Evolutionary conservation across 2,329 filamentous ascomycete genomes (phyloP), one percentile per base, ranked within the genome.

Genomic region (Claviceps arundinis): DNA sequence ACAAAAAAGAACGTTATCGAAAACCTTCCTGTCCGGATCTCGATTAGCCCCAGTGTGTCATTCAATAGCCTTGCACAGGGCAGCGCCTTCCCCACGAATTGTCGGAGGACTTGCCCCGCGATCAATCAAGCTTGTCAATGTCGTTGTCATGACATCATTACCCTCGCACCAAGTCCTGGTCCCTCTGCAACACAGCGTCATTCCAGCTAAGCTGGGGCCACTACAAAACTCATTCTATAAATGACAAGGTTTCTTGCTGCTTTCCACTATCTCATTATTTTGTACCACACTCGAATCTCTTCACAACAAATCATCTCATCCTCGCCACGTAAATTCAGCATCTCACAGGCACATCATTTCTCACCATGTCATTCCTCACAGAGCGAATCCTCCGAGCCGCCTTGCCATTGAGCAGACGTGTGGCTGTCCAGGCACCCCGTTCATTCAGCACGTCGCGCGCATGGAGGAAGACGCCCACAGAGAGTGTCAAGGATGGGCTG

Each of bases 401-500:
- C 55, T 57, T 67, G 51, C 58, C 67, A 55, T 55, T 70, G 46
- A 64, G 68, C 43, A 67, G 70, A 43, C 60, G 68, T 44, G 60
- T 70, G 42, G 63, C 68, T 24, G 57, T 65, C 46, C 68, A 70
- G 45, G 63, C 68, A 30, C 69, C 73, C 11, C 70, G 77, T 50
- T 63, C 71, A 40, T 81, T 82, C 66, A 74, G 71, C 54, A 75
- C 74, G 13, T 70, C 68, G 49, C 56, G 70, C 9, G 63, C 64
- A 2, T 57, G 65, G 8, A 70, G 69, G 47, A 81, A 80, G 68
- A 68, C 71, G 9, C 68, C 73, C 2, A 68, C 74, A 50, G 77
- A 82, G 52, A 58, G 71, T 0, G 74, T 77, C 59, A 84, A 82
- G 66, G 79, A 84, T 55, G 73, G 73, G 3, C 65, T 78, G 53